Evolutionary conservation across 1,139 yeast species (phyloP).

Genomic region (Torulaspora globosa): DNA sequence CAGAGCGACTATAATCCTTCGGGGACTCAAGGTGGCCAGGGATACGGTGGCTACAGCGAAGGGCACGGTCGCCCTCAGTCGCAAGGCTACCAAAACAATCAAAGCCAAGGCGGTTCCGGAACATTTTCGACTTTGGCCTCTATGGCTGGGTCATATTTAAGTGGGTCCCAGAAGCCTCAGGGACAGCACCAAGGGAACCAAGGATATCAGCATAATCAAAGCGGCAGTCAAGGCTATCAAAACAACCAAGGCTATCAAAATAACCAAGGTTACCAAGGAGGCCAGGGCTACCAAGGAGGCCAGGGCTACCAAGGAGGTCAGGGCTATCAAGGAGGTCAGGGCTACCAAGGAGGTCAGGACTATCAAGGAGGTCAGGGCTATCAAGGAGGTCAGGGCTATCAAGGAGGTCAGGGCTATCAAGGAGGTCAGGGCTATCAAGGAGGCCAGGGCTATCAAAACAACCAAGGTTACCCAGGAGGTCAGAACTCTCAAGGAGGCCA

Average conservation of each 20-base stretch:
- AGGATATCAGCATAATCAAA: conserved; percentile 2
- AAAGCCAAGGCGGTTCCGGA: conserved; percentile 8
- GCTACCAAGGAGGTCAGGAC: neutral
- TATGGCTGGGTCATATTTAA: conserved; percentile 17
- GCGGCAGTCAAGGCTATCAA: conserved; percentile 1
- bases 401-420: neutral
- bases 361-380: conserved; percentile 3
- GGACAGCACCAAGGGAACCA: conserved; percentile 2
- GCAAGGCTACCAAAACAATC: conserved; percentile 7
- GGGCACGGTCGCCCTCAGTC: conserved; percentile 11
- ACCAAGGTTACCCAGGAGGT: too few relatives aligned
- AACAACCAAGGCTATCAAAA: neutral
- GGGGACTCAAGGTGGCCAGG: conserved; percentile 11
- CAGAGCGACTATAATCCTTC: conserved; percentile 3
- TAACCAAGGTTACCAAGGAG: neutral
- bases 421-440: neutral
- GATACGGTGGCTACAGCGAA: conserved; percentile 1
- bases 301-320: neutral
- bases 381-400: conserved; percentile 5
- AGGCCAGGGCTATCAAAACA: too few relatives aligned
- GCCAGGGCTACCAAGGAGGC: neutral
- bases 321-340: neutral
- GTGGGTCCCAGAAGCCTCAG: conserved; percentile 5
- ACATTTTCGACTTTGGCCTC: conserved; percentile 14
- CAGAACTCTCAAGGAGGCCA: too few relatives aligned